Evolutionary conservation across 2,329 filamentous ascomycete species (phyloP), one percentile per base, ranked within the genome.

Genomic region (Xylariales sp.): DNA sequence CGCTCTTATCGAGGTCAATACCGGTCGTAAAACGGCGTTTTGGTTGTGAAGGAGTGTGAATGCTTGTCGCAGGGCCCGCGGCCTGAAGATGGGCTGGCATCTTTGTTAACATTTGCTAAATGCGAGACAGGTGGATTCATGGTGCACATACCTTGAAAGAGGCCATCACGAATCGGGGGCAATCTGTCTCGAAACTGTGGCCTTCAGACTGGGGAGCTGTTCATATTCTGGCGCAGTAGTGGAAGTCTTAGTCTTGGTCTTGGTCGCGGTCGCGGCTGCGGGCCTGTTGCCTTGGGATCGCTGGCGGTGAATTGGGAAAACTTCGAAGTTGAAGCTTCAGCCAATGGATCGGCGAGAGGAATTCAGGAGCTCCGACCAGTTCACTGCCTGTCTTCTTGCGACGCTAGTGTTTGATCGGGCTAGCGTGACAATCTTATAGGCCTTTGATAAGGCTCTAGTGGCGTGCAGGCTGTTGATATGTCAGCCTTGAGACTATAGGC

Each of bases 11-110:
- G 38, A 34, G 4, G 50, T 11, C 47, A 49, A 31, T 51, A 60
- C 53, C 72, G 69, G 20, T 72, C 55, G 19, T 50, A 56, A 40
- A 31, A 28, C 29, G 3, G 38, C 28, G 12, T 21, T 16, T 11
- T 19, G 32, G 31, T 24, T 24, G 16, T 15, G 12, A 51, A 70
- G 64, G 39, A 63, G 35, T 44, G 50, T 43, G 28, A 58, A 33
- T 28, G 49, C 42, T 25, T 49, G 32, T 33, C 56, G 58, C 46
- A 60, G 46, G 38, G 48, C 48, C 38, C 58, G 57, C 38, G 57
- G 54, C 7, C 50, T 46, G n/a, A 57, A 40, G 16, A 60, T 44
- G n/a, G 55, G 52, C 57, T 60, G n/a, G n/a, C n/a, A n/a, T n/a
- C n/a, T n/a, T n/a, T n/a, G n/a, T n/a, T n/a, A n/a, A n/a, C n/a